Evolutionary conservation across 192 early-diverging fungal genomes (phyloP).

Genomic region (Mortierella antarctica): DNA sequence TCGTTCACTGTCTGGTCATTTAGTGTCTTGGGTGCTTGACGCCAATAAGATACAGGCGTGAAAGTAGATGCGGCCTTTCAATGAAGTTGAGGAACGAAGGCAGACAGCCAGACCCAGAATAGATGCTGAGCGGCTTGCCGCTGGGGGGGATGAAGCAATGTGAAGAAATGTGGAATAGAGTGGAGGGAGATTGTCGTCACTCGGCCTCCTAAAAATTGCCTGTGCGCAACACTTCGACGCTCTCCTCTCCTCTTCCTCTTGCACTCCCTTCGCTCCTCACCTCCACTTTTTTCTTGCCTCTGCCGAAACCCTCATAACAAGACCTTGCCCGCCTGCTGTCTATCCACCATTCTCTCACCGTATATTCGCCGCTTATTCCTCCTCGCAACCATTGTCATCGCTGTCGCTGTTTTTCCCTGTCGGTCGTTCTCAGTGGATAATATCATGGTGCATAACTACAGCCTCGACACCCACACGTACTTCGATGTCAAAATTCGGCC

Average conservation of each 20-base stretch:
- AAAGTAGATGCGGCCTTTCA: no score
- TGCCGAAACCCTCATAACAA: neutral
- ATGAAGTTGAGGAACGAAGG: no score
- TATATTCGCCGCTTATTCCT: neutral
- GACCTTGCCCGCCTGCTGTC: neutral
- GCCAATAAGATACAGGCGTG: no score
- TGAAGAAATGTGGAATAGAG: no score
- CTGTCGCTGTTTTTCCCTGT: neutral
- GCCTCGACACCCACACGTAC: conserved; percentile 13
- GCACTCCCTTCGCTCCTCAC: neutral
- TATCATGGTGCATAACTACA: conserved; percentile 17
- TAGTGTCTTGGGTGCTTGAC: no score
- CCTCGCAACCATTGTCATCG: neutral
- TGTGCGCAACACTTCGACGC: no score
- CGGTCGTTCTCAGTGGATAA: neutral
- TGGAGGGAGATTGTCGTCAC: no score
- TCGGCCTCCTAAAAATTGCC: no score
- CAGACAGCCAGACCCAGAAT: no score
- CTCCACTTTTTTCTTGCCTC: neutral
- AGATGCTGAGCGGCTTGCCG: no score
- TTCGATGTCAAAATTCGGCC: conserved; percentile 42
- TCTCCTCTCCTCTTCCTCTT: neutral
- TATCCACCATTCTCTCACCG: conserved; percentile 12
- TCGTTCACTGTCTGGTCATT: no score
- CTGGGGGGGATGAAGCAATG: no score